Evolutionary conservation across 1,284 basidiomycete genomes (phyloP), one percentile per base, ranked within the genome.

Genomic region (Fistulina hepatica): DNA sequence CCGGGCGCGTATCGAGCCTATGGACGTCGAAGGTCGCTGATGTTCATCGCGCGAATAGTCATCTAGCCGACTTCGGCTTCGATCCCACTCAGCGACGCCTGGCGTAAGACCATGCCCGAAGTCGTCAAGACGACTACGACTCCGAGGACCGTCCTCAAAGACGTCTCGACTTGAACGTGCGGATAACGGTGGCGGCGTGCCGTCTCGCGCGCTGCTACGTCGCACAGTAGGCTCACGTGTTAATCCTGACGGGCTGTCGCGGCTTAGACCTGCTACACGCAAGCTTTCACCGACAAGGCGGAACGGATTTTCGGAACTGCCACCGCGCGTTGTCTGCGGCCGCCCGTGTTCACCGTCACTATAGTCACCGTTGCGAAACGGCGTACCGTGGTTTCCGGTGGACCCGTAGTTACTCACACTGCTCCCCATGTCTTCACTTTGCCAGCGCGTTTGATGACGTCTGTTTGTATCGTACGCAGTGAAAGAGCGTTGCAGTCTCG

Each of bases 221-320:
- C 28, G 28, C 28, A 15, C 28, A 31, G 28, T 31, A 19, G 15
- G 15, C 10, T 13, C 28, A 8, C 28, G 11, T 31, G 10, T 31
- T 31, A n/a, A n/a, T n/a, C n/a, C n/a, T n/a, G n/a, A n/a, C n/a
- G n/a, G n/a, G n/a, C n/a, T n/a, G 40, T 12, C 44, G 33, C 31
- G 44, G 49, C 31, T 45, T 40, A 84, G 60, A 5, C 82, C 83
- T 1, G 82, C 81, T 3, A 81, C 79, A 38, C 74, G 66, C 37
- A 85, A 52, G n/a, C 76, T 73, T 54, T 83, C 79, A 2, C 77
- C 71, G 6, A 81, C 56, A 8, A 84, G 56, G 48, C 72, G 77
- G 24, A 80, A 55, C 10, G 71, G 63, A 51, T 71, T 77, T 52
- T 83, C 82, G 8, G 72, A 73, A 51, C 75, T 80, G 2, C 78